These are phyloP conservation scores for Eutrema heterophyllum DNA, from an alignment of 345 rosid genomes.

Conservation along the genomic window DNA sequence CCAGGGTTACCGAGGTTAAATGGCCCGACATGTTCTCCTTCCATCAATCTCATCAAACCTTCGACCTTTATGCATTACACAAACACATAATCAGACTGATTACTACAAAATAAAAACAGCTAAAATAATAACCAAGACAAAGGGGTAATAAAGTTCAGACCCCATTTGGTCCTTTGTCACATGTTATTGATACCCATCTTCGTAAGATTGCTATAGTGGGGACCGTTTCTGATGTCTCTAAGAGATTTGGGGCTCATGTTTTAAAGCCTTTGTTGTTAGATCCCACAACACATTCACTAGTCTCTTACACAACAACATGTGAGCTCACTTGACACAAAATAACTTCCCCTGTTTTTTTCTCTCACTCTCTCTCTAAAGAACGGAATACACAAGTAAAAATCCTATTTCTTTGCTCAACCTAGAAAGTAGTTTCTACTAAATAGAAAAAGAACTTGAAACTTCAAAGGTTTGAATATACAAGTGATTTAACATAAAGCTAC, in stretches of 20 bases:
- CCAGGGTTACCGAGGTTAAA: conserved; percentile 99
- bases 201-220: conserved; percentile 17
- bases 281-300: conserved; percentile 8
- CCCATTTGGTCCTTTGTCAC: conserved; percentile 23
- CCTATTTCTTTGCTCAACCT: not conserved
- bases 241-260: conserved; percentile 10
- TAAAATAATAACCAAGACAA: not conserved
- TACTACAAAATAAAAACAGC: not conserved
- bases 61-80: conserved; percentile 53
- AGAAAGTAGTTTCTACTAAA: not conserved
- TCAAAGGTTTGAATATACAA: not conserved
- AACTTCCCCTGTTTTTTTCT: conserved; percentile 6
- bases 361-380: not conserved
- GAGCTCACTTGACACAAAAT: conserved; percentile 10
- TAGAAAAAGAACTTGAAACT: not conserved
- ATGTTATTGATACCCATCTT: conserved; percentile 15
- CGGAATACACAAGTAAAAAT: not conserved
- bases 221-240: conserved; percentile 12
- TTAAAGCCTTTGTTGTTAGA: conserved; percentile 20
- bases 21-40: conserved; percentile 94
- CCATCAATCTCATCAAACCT: conserved; percentile 93
- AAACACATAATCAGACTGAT: not conserved
- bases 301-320: conserved; percentile 19
- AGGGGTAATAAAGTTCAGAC: conserved; percentile 11
- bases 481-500: not conserved